Conservation (phyloP, 371 early-diverging fungal species). For the Mortierella sp. region DNA sequence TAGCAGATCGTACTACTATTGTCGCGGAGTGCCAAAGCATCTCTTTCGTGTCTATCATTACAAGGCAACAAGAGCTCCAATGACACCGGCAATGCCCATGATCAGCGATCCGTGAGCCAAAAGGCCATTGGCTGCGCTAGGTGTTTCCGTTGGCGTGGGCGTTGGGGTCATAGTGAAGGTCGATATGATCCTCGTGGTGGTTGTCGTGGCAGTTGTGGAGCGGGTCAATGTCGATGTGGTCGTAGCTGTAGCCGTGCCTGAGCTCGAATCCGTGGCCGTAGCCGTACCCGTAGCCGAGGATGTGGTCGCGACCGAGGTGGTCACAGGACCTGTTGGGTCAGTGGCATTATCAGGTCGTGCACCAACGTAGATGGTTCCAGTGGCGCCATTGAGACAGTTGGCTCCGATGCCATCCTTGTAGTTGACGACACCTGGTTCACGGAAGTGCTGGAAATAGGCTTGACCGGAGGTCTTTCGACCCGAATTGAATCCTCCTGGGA, state of each 20-base stretch:
- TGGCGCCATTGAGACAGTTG: constrained; percentile 20
- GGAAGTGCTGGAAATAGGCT: constrained; percentile 28
- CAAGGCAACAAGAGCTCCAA: constrained; percentile 15
- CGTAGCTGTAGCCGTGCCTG: not conserved
- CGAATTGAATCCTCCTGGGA: constrained; percentile 47
- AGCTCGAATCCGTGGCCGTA: not conserved
- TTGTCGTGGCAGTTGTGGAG: no score
- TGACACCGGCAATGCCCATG: constrained; percentile 6
- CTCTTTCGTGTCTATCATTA: not conserved
- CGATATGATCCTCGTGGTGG: no score
- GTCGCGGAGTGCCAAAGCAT: not conserved
- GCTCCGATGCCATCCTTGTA: constrained; percentile 50
- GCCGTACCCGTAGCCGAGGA: not conserved
- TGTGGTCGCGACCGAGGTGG: not conserved
- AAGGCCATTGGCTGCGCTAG: constrained; percentile 1
- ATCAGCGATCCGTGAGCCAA: constrained; percentile 5
- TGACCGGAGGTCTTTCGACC: constrained; percentile 24
- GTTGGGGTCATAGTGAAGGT: no score
- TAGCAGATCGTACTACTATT: not conserved
- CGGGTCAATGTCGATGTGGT: not conserved
- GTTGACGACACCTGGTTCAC: constrained; percentile 9
- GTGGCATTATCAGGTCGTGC: constrained; percentile 9
- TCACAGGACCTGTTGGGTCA: not conserved
- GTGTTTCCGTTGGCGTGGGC: not conserved
- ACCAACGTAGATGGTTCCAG: constrained; percentile 38